Percentiles rank a stretch among this genome's conserved stretches.
phyloP scores from a whole-genome alignment of 805 yeast genomes.

The Pichia sporocuriosa region DNA sequence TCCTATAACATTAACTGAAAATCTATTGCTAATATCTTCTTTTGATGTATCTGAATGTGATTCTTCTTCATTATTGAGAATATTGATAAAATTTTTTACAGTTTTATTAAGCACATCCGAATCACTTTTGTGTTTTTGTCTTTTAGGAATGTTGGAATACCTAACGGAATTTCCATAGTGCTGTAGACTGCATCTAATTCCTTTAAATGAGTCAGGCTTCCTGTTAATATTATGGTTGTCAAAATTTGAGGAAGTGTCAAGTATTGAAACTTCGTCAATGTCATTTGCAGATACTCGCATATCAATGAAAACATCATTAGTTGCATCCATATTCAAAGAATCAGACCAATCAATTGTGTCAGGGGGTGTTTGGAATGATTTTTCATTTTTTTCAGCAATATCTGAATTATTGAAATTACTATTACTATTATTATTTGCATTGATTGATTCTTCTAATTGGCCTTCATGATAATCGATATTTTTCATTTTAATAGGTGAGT shows the following conservation, averaged over 20 bases:
- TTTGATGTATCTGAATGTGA: not conserved
- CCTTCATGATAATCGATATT: not conserved
- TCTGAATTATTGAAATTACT: not conserved
- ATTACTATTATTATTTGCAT: not conserved
- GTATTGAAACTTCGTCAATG: not conserved
- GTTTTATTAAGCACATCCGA: not conserved
- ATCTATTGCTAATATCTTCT: not conserved
- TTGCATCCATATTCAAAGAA: constrained; percentile 17
- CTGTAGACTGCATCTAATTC: too few relatives aligned
- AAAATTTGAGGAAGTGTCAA: not conserved
- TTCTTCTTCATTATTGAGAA: not conserved
- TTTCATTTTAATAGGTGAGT: constrained; percentile 20
- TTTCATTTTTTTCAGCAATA: not conserved
- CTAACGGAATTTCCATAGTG: not conserved
- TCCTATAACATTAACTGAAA: constrained; percentile 29
- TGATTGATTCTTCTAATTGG: constrained; percentile 2
- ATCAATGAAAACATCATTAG: constrained; percentile 10
- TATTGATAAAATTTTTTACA: not conserved
- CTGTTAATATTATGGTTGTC: not conserved
- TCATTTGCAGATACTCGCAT: constrained; percentile 7
- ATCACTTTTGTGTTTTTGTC: constrained; percentile 5
- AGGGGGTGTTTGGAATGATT: constrained; percentile 29
- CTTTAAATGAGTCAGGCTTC: too few relatives aligned
- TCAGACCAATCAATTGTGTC: constrained; percentile 33
- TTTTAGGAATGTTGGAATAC: not conserved